Evolutionary conservation across 371 early-diverging fungal species (phyloP).

Genomic region (Umbelopsis sp.): DNA sequence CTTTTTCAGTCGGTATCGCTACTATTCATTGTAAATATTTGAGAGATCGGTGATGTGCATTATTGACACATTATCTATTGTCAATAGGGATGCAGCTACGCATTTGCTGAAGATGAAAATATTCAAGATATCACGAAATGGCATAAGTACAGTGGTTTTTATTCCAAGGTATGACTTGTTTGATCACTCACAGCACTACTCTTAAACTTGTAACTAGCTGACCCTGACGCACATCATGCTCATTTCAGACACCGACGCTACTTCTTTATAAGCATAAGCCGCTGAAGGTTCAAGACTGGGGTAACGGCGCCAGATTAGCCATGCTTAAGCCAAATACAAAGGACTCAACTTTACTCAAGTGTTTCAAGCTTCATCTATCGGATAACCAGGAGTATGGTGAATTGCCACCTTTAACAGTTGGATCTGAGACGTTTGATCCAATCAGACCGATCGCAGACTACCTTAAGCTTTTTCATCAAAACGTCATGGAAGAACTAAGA

Average conservation of each 20-base stretch:
- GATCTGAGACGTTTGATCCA: constrained; percentile 39
- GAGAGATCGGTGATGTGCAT: background rate
- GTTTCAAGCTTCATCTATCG: constrained; percentile 54
- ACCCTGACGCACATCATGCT: background rate
- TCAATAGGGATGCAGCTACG: constrained; percentile 33
- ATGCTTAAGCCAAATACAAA: constrained; percentile 54
- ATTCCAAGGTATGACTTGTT: constrained; percentile 57
- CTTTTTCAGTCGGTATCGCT: constrained; percentile 24
- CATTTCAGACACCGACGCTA: constrained; percentile 46
- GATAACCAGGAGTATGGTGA: constrained; percentile 59
- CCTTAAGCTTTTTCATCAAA: constrained; percentile 53
- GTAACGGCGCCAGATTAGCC: constrained; percentile 57
- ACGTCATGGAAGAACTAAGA: constrained; percentile 52
- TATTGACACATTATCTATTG: background rate
- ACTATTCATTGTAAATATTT: background rate
- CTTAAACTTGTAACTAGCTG: background rate
- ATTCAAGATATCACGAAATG: constrained; percentile 32
- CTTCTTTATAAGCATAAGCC: constrained; percentile 53
- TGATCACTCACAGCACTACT: constrained; percentile 29
- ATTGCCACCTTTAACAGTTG: constrained; percentile 53
- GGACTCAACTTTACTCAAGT: constrained; percentile 52
- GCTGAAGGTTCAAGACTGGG: constrained; percentile 59
- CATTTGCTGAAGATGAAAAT: constrained; percentile 23
- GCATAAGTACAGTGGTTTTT: constrained; percentile 49
- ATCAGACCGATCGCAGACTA: constrained; percentile 61